Evolutionary conservation across 768 basidiomycete genomes (phyloP).

Genomic region (Exidia glandulosa): DNA sequence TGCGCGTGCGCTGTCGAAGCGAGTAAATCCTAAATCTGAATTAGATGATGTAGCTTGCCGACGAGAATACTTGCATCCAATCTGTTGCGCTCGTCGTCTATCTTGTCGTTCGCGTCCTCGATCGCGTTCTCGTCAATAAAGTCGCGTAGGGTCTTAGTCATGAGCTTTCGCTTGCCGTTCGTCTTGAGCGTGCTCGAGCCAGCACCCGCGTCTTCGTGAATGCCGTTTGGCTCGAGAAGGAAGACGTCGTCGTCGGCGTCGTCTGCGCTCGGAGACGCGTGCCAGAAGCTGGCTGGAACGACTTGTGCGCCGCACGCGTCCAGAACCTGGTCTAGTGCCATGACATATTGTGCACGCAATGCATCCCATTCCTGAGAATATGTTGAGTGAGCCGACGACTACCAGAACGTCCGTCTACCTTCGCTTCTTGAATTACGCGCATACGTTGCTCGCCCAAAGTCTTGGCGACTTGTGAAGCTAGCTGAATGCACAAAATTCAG

Average conservation of each 20-base stretch:
- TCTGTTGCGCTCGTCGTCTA: conserved; percentile 56
- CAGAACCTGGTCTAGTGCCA: conserved; percentile 55
- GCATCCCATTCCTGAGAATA: conserved; percentile 56
- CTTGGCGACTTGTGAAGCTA: conserved; percentile 64
- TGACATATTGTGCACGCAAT: conserved; percentile 45
- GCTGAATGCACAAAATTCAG: conserved; percentile 24
- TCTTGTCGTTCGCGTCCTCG: conserved; percentile 60
- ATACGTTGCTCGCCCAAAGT: conserved; percentile 61
- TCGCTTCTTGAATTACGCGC: conserved; percentile 46
- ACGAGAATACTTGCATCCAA: too few species aligned
- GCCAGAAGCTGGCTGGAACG: conserved; percentile 71
- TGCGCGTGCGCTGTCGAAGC: conserved; percentile 1
- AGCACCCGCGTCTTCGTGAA: not conserved
- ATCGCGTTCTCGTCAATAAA: conserved; percentile 79
- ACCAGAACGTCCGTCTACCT: conserved; percentile 29
- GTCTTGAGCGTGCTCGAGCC: conserved; percentile 19
- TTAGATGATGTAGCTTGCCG: too few species aligned
- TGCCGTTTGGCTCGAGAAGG: not conserved
- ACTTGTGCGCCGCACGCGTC: conserved; percentile 61
- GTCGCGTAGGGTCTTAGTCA: conserved; percentile 59
- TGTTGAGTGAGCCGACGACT: not conserved
- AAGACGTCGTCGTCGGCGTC: conserved; percentile 19
- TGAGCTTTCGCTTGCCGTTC: conserved; percentile 39
- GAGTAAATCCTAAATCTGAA: too few species aligned
- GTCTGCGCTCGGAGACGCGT: conserved; percentile 41